Conservation (phyloP, 805 yeast genomes). For the Cyberlindnera suaveolens region DNA sequence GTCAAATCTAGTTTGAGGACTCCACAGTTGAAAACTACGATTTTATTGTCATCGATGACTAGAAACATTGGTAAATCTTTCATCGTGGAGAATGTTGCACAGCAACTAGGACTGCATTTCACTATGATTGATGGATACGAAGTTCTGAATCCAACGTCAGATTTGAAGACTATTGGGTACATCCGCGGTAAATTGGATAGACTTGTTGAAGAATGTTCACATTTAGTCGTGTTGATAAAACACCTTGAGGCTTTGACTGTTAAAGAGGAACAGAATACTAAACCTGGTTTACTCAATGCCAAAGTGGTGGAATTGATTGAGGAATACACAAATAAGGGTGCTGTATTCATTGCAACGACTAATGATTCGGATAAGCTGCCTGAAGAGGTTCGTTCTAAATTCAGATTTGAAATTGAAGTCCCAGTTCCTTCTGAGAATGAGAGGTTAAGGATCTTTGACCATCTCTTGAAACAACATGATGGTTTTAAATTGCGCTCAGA, state of each 20-base stretch:
- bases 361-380: conserved; percentile 65
- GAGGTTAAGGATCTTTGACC: conserved; percentile 55
- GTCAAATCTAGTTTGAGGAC: conserved; percentile 42
- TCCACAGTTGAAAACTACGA: conserved; percentile 48
- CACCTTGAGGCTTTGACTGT: conserved; percentile 76
- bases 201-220: conserved; percentile 38
- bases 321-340: conserved; percentile 41
- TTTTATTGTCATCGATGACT: conserved; percentile 60
- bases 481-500: conserved; percentile 33
- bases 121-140: conserved; percentile 67
- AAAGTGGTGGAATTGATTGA: conserved; percentile 53
- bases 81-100: conserved; percentile 47
- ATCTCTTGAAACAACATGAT: conserved; percentile 32
- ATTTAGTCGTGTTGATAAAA: conserved; percentile 49
- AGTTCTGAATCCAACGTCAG: conserved; percentile 61
- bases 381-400: conserved; percentile 54
- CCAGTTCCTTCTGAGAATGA: conserved; percentile 77
- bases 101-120: conserved; percentile 58
- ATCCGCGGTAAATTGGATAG: conserved; percentile 73
- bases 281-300: conserved; percentile 28
- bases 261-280: conserved; percentile 51
- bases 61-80: conserved; percentile 78
- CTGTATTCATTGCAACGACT: conserved; percentile 57
- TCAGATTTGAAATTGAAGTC: conserved; percentile 73
- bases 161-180: conserved; percentile 71